A percentile compares a stretch with the other conserved stretches of the same genome.
Evolutionary conservation across 345 rosid genomes (phyloP).

Genomic region (Kernera saxatilis): DNA sequence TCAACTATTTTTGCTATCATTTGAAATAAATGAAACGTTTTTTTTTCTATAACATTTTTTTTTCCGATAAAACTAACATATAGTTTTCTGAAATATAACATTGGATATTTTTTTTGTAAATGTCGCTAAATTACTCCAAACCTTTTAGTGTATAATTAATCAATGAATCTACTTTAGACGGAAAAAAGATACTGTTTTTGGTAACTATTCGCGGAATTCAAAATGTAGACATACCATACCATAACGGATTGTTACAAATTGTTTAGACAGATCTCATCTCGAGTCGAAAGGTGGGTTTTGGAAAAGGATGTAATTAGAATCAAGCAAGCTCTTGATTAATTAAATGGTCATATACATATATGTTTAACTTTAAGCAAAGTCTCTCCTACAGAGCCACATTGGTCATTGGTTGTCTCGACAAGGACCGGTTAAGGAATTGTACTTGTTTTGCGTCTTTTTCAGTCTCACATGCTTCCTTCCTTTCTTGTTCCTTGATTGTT

Average conservation of each 20-base stretch:
- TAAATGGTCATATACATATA: background rate
- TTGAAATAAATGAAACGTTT: too few relatives aligned
- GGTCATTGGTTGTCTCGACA: conserved; percentile 21
- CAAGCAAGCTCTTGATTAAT: background rate
- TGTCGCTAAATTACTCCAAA: too few relatives aligned
- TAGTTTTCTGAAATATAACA: too few relatives aligned
- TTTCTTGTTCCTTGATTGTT: conserved; percentile 31
- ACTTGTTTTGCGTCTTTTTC: conserved; percentile 26
- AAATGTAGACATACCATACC: background rate
- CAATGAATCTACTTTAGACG: too few relatives aligned
- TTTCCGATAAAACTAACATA: too few relatives aligned
- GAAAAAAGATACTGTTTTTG: too few relatives aligned
- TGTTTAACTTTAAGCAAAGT: conserved; percentile 10
- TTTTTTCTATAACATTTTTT: too few relatives aligned
- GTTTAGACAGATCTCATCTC: background rate
- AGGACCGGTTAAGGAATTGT: conserved; percentile 27
- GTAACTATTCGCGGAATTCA: background rate
- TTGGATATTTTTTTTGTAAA: too few relatives aligned
- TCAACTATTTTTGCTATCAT: too few relatives aligned
- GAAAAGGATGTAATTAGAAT: conserved; percentile 1
- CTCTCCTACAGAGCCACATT: background rate
- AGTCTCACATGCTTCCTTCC: conserved; percentile 30
- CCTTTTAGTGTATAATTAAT: too few relatives aligned
- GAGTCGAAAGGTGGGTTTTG: background rate
- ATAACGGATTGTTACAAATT: background rate